Evolutionary conservation across 176 grass and related monocot species (phyloP).

Genomic region (Triticum urartu): DNA sequence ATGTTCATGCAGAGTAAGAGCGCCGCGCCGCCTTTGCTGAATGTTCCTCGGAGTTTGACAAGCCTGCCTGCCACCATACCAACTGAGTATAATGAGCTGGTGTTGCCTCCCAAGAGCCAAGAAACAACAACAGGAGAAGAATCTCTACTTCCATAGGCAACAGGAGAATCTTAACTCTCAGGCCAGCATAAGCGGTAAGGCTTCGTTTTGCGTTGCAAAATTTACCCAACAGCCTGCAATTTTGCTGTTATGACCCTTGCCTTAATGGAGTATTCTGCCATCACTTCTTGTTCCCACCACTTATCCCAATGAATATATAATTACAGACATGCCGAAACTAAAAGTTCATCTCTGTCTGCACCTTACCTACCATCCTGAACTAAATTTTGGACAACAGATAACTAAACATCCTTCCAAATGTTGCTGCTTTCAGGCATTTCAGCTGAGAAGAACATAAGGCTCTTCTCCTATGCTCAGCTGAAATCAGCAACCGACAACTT

Average conservation of each 20-base stretch:
- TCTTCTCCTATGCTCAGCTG: conserved; percentile 75
- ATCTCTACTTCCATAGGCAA: neutral
- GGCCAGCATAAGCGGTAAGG: conserved; percentile 56
- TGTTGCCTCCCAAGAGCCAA: conserved; percentile 48
- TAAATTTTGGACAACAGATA: too few species aligned
- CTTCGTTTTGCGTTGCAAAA: neutral
- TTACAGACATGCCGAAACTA: neutral
- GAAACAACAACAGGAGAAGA: neutral
- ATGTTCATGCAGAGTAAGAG: neutral
- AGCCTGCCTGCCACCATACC: neutral
- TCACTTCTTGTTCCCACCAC: neutral
- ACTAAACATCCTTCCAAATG: too few species aligned
- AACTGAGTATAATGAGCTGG: conserved; percentile 60
- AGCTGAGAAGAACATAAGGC: conserved; percentile 68
- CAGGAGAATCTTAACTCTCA: conserved; percentile 9
- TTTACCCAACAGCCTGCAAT: neutral
- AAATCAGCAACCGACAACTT: conserved; percentile 84
- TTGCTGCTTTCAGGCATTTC: conserved; percentile 64
- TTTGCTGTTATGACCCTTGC: neutral
- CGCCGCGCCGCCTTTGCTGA: neutral
- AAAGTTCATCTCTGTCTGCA: neutral
- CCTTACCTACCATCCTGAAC: too few species aligned
- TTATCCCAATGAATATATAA: neutral
- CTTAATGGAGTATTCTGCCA: neutral
- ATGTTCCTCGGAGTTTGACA: neutral